Base-by-base conservation (phyloP, 345 rosid genomes). In the Excoecaria cochinchinensis region DNA sequence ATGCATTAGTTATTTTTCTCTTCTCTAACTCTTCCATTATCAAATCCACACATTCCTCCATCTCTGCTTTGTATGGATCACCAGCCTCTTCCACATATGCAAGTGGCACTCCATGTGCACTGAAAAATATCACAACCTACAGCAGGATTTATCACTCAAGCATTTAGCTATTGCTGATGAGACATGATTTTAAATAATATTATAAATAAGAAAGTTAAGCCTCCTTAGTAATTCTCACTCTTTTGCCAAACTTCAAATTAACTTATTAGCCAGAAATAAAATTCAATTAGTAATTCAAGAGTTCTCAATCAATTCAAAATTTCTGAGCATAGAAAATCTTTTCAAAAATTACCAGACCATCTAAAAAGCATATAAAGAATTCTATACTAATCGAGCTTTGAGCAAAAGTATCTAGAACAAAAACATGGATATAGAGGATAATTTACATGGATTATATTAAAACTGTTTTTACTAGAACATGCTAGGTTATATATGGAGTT, bases 61-160 rank as follows among this genome's bases (percentile, higher is more conserved):
- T 95, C 85, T 95, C 99, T 61, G 99, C 98, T 88, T 92, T 92
- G 89, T 95, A 95, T 13, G 99, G 99, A 82, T 95, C 99, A 71
- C 99, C 99, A 44, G 99, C 98, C 86, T 91, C 96, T 87, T 95
- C 97, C 69, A 95, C 99, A 74, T 95, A 95, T 69, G 99, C 99
- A 80, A 95, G 94, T 52, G 99, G 99, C 86, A 95, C 99, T 59
- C 99, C 99, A 76, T 95, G 99, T 31, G 99, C 99, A 82, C 98
- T 95, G 86, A 95, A 95, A 86, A 91, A 95, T 86, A 95, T 92
- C 81, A 91, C 86, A 78, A 90, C 99, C 99, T 95, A 86, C 78
- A 79, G 74, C 71, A 83, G 39, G 79, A 68, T 81, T 65, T 74
- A 44, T 70, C 65, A 57, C n/a, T 61, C 67, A 79, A 79, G n/a